A percentile compares a stretch with the other conserved stretches of the same genome.
These are phyloP conservation scores for Tillandsia leiboldiana DNA, from an alignment of 176 grass and related monocot genomes.

Conservation along the genomic window DNA sequence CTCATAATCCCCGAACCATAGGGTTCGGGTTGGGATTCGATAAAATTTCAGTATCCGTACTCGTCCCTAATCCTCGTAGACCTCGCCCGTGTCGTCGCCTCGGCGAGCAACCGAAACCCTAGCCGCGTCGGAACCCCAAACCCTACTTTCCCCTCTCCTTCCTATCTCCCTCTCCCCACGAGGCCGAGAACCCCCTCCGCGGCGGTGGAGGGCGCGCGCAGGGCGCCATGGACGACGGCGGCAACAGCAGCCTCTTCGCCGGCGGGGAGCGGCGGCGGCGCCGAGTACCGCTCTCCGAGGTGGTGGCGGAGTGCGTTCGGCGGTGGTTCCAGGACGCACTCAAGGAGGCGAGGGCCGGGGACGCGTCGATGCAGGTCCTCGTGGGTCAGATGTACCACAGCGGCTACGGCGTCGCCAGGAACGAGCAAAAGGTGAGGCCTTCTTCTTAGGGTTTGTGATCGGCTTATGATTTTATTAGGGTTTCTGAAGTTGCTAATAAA, in stretches of 20 bases:
- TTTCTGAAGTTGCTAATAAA: neutral
- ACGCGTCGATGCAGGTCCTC: constrained; percentile 61
- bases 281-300: constrained; percentile 50
- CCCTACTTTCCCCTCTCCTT: too few relatives aligned
- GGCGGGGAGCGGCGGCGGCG: neutral
- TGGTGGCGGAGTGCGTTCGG: constrained; percentile 67
- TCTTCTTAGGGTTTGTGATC: neutral
- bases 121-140: too few relatives aligned
- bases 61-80: too few relatives aligned
- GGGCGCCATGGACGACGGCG: constrained; percentile 21
- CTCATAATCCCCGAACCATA: too few relatives aligned
- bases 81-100: too few relatives aligned
- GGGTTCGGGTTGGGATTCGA: too few relatives aligned
- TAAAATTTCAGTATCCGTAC: too few relatives aligned
- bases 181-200: neutral
- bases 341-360: constrained; percentile 58
- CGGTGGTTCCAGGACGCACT: constrained; percentile 81
- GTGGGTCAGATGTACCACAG: constrained; percentile 84
- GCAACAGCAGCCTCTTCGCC: neutral
- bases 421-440: constrained; percentile 50
- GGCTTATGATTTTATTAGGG: neutral
- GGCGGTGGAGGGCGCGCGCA: neutral
- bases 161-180: too few relatives aligned
- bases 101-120: too few relatives aligned
- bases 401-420: constrained; percentile 54